phyloP scores from a whole-genome alignment of 1,284 basidiomycete species.

The Mycena citricolor region DNA sequence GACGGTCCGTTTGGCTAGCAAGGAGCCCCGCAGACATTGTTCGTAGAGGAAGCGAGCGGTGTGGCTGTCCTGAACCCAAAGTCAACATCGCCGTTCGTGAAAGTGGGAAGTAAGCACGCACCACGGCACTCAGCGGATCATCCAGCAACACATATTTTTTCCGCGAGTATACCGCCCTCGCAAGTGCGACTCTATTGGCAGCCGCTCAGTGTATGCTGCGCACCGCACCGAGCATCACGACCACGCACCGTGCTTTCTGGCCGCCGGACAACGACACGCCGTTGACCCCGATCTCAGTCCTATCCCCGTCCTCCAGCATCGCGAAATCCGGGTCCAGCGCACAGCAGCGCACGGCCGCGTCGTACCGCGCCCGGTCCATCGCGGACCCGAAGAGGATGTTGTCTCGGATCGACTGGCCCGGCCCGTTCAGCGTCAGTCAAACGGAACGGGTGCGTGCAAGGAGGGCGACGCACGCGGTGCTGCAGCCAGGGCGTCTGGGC shows the following conservation, averaged over 20 bases:
- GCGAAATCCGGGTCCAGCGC: constrained; percentile 61
- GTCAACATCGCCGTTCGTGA: background rate
- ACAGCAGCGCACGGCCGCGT: constrained; percentile 55
- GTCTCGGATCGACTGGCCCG: constrained; percentile 46
- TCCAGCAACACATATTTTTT: constrained; percentile 69
- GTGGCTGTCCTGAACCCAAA: constrained; percentile 54
- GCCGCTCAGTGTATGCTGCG: constrained; percentile 21
- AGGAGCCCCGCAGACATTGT: constrained; percentile 16
- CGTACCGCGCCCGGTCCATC: constrained; percentile 53
- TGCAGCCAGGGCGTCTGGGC: constrained; percentile 85
- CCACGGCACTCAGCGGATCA: constrained; percentile 71
- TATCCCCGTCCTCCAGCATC: constrained; percentile 62
- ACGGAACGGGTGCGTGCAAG: constrained; percentile 38
- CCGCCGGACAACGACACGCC: constrained; percentile 28
- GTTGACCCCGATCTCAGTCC: constrained; percentile 38
- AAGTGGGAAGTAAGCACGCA: constrained; percentile 32
- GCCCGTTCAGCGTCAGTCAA: background rate
- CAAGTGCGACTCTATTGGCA: constrained; percentile 47
- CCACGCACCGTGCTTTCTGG: constrained; percentile 36
- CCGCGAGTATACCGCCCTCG: constrained; percentile 64
- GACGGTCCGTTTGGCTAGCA: too few species aligned
- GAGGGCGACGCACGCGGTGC: constrained; percentile 22
- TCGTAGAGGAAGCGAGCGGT: constrained; percentile 68
- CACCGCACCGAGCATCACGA: background rate
- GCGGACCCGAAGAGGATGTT: constrained; percentile 62